Evolutionary conservation across 352 stramenopile genomes (phyloP).

Genomic region (Pythium graminicola): DNA sequence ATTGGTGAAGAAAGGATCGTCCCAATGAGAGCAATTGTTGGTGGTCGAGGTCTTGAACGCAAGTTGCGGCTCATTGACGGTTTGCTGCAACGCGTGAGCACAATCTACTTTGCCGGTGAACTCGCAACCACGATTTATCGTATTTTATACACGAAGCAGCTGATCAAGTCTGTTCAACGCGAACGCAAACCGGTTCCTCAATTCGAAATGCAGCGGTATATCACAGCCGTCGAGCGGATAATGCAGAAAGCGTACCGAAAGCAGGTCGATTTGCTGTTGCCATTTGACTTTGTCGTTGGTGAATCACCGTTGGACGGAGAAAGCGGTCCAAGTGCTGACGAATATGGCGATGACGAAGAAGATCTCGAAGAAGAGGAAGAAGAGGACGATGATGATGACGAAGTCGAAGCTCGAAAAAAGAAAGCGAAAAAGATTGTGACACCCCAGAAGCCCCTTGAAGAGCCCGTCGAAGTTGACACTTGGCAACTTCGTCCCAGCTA

Average conservation of each 20-base stretch:
- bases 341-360: slow-evolving; percentile 26
- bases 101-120: slow-evolving; percentile 65
- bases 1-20: background rate
- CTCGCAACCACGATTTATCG: slow-evolving; percentile 50
- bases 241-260: slow-evolving; percentile 62
- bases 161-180: slow-evolving; percentile 13
- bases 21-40: slow-evolving; percentile 39
- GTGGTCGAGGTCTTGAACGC: slow-evolving; percentile 37
- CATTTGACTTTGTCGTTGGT: slow-evolving; percentile 56
- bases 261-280: slow-evolving; percentile 45
- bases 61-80: slow-evolving; percentile 67
- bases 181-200: slow-evolving; percentile 8
- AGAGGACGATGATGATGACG: slow-evolving; percentile 32
- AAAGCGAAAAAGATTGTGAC: background rate
- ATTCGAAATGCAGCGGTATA: slow-evolving; percentile 8
- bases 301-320: slow-evolving; percentile 37
- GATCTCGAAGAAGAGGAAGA: slow-evolving; percentile 35
- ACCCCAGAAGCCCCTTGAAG: slow-evolving; percentile 6
- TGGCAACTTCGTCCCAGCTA: slow-evolving; percentile 7
- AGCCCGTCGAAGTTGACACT: slow-evolving; percentile 19
- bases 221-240: slow-evolving; percentile 41
- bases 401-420: slow-evolving; percentile 23
- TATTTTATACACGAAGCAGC: slow-evolving; percentile 31
- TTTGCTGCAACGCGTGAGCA: slow-evolving; percentile 44
- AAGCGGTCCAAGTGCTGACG: background rate